Evolutionary conservation across 169 alveolate genomes (phyloP).

Genomic region (Plasmodium adleri): DNA sequence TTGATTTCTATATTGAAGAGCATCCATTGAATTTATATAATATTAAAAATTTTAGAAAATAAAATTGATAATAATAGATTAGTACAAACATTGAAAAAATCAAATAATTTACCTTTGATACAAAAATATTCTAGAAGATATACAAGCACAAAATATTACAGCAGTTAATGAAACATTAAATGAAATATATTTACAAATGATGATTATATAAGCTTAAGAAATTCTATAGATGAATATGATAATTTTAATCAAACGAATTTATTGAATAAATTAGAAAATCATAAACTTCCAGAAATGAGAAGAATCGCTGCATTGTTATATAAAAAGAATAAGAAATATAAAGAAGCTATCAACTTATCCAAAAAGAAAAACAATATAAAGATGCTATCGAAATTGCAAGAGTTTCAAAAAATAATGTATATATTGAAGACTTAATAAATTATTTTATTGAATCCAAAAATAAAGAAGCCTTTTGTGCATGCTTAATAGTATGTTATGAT

Average conservation of each 20-base stretch:
- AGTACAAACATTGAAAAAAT: conserved; percentile 91
- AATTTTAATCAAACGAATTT: conserved; percentile 96
- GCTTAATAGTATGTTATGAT: conserved; percentile 97
- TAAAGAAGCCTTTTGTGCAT: conserved; percentile 96
- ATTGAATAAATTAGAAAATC: conserved; percentile 94
- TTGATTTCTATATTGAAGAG: conserved; percentile 98
- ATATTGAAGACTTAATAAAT: conserved; percentile 93
- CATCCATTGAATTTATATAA: conserved; percentile 98
- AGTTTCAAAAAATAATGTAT: conserved; percentile 84
- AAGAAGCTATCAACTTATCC: conserved; percentile 92
- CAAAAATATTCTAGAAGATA: conserved; percentile 86
- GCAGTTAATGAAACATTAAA: conserved; percentile 98
- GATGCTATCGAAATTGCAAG: conserved; percentile 83
- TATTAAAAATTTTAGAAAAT: conserved; percentile 81
- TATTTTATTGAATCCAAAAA: conserved; percentile 92
- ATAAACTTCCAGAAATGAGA: conserved; percentile 97
- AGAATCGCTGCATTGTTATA: conserved; percentile 96
- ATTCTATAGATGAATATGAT: conserved; percentile 94
- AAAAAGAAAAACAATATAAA: conserved; percentile 85
- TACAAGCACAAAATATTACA: conserved; percentile 90
- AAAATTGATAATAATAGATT: conserved; percentile 96
- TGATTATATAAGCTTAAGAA: conserved; percentile 95
- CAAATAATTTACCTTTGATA: conserved; percentile 89
- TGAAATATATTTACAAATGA: conserved; percentile 97
- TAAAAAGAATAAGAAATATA: conserved; percentile 92